Percentiles rank a stretch among this genome's conserved stretches.
Conservation (phyloP, 2,329 filamentous ascomycete species). For the Zopfia rhizophila region DNA sequence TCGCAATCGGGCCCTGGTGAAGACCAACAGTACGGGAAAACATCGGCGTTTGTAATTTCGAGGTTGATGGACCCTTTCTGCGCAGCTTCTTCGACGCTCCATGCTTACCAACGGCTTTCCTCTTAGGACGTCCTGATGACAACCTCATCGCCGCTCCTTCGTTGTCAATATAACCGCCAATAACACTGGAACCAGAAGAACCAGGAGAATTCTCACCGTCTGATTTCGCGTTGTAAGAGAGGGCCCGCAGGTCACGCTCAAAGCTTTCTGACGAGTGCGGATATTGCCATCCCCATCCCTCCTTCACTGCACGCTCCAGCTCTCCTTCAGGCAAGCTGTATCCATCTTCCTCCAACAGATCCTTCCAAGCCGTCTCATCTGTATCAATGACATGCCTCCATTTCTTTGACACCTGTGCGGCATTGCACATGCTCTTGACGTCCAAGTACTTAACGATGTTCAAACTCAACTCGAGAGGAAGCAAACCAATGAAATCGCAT, state of each 20-base stretch:
- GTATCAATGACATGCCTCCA: conserved; percentile 93
- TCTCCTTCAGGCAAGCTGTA: conserved; percentile 83
- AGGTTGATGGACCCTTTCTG: conserved; percentile 62
- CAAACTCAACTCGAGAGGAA: conserved; percentile 87
- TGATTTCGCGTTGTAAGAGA: conserved; percentile 46
- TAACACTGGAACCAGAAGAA: conserved; percentile 34
- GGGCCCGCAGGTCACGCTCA: conserved; percentile 81
- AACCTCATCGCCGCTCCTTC: conserved; percentile 43
- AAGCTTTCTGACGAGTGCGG: conserved; percentile 78
- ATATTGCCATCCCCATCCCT: conserved; percentile 99
- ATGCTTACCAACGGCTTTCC: conserved; percentile 50
- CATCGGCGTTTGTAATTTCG: conserved; percentile 53
- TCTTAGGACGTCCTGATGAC: conserved; percentile 49
- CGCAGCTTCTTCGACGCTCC: conserved; percentile 65
- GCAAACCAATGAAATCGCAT: conserved; percentile 86
- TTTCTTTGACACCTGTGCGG: conserved; percentile 91
- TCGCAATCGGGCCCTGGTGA: conserved; percentile 85
- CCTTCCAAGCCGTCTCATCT: conserved; percentile 96
- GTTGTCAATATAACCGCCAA: conserved; percentile 28
- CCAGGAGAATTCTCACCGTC: conserved; percentile 51
- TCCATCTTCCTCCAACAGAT: conserved; percentile 85
- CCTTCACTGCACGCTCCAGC: conserved; percentile 82
- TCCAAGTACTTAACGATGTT: conserved; percentile 90
- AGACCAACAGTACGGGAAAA: conserved; percentile 61
- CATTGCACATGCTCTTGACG: conserved; percentile 84